Percentiles rank a stretch among this genome's conserved stretches.
phyloP scores from a whole-genome alignment of 768 basidiomycete species.

The Saitozyma sp. region DNA sequence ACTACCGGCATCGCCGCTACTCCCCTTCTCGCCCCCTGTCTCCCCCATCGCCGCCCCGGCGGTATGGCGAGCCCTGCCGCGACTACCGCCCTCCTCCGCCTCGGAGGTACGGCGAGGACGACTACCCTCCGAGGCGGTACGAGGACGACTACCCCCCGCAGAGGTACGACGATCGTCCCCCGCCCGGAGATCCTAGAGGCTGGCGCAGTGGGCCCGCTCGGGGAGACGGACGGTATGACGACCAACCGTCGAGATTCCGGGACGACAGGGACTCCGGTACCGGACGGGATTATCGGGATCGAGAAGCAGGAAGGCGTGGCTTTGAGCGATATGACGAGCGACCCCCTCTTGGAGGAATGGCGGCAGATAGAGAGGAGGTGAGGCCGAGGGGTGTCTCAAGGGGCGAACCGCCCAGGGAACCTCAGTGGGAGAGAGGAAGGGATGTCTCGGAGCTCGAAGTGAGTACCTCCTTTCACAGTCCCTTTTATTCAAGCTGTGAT shows the following conservation, averaged over 20 bases:
- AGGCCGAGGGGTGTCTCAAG: background rate
- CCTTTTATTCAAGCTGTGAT: slow-evolving; percentile 8
- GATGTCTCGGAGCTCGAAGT: slow-evolving; percentile 24
- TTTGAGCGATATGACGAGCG: slow-evolving; percentile 11
- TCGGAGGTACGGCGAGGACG: slow-evolving; percentile 26
- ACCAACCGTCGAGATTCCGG: too few species aligned
- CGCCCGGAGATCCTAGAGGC: background rate
- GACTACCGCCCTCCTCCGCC: slow-evolving; percentile 17
- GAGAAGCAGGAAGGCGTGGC: slow-evolving; percentile 5
- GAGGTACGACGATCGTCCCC: background rate
- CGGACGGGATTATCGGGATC: slow-evolving; percentile 8
- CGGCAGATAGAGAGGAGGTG: slow-evolving; percentile 31
- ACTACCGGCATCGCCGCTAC: slow-evolving; percentile 32
- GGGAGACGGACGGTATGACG: too few species aligned
- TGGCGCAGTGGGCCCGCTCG: too few species aligned
- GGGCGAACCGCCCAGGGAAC: slow-evolving; percentile 7
- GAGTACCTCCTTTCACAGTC: too few species aligned
- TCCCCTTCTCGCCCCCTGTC: slow-evolving; percentile 39
- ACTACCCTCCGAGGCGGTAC: slow-evolving; percentile 13
- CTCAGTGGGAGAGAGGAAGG: slow-evolving; percentile 39
- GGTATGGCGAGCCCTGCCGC: slow-evolving; percentile 14
- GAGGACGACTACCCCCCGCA: slow-evolving; percentile 3
- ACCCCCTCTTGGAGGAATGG: slow-evolving; percentile 19
- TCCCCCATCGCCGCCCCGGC: slow-evolving; percentile 9
- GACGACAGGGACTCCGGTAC: too few species aligned